Base-by-base conservation (phyloP, 345 rosid genomes). In the Fremontodendron californicum region DNA sequence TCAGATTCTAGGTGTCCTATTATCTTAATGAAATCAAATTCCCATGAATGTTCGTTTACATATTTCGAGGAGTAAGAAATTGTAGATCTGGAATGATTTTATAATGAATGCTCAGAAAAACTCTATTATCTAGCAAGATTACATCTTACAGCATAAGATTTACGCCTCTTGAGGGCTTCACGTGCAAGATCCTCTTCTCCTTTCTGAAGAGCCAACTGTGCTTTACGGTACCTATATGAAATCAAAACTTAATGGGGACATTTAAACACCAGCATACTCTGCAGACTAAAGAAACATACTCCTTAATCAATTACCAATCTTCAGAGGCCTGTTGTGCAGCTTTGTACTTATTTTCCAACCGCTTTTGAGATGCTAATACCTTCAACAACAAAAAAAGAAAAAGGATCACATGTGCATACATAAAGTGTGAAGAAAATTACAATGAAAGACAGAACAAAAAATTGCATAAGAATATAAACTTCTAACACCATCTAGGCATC, bases 121-220 rank as follows among this genome's bases (percentile, higher is more conserved):
- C 33, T 71, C 40, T 16, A 7, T 9, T n/a, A 35, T 18, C 48
- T n/a, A 21, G 31, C 12, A 52, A 37, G 45, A 35, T 54, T 12
- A 6, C n/a, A 40, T 58, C 55, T 49, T 49, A 49, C 96, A 48
- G 92, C 86, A 87, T 76, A 86, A 55, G 96, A 86, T 81, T 91
- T 91, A 33, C 96, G 92, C 77, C 96, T 87, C 84, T 91, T 91
- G 43, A 91, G 91, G 48, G 94, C 96, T 83, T 90, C 96, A 54
- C 96, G 92, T 71, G 94, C 96, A 64, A 91, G 93, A 86, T 88
- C 93, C 82, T 91, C 96, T 52, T 91, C 91, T 61, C 96, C 96
- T 81, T 85, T 91, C 51, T 86, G 84, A 76, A 91, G 94, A 81
- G 96, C 94, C 60, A 91, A 83, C 60, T 91, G 93, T 75, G 96